Base-by-base conservation (phyloP, 2,329 filamentous ascomycete species). In the Aspergillus niger region DNA sequence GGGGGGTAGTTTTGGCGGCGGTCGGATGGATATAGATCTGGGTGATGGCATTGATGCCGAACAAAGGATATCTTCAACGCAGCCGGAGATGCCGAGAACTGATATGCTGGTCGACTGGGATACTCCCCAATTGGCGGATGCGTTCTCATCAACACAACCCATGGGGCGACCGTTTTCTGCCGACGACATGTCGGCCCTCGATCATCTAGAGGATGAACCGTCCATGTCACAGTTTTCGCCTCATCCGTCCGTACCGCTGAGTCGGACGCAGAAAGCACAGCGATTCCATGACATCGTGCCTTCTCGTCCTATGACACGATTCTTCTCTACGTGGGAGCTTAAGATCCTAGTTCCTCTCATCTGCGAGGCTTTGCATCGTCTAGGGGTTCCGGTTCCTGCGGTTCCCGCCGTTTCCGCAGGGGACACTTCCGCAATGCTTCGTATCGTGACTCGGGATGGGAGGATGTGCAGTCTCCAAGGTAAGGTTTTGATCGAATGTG, bases 281-380 rank as follows among this genome's bases (percentile, higher is more conserved):
- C 87, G 85, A 48, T 99, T 98, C 82, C 86, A 86, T 65, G 95
- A 99, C 74, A 96, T 99, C 68, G 87, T 97, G 47, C 96, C 95
- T 0, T 83, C 90, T 7, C 91, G 96, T 73, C 88, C 91, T 0
- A 86, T 99, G 63, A 94, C 94, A 6, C 90, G 93, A 59, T 99
- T 99, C 83, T 93, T 95, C 77, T 97, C 93, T 0, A 86, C 89
- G 53, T 88, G 94, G 70, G 86, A 91, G 1, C 81, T 91, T 5
- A 80, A 85, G 13, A 84, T 94, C 59, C 85, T 99, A 1, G 83
- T 96, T 0, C 89, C 92, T 55, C 88, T 94, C 74, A 82, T 99
- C 20, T 83, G 86, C 68, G 90, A 92, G 65, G 91, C 92, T 1
- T 81, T 99, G 28, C 91, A 96, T 73, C 87, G 91, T 60, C 86